Base-by-base conservation (phyloP, 1,284 basidiomycete species). In the Papiliotrema terrestris region DNA sequence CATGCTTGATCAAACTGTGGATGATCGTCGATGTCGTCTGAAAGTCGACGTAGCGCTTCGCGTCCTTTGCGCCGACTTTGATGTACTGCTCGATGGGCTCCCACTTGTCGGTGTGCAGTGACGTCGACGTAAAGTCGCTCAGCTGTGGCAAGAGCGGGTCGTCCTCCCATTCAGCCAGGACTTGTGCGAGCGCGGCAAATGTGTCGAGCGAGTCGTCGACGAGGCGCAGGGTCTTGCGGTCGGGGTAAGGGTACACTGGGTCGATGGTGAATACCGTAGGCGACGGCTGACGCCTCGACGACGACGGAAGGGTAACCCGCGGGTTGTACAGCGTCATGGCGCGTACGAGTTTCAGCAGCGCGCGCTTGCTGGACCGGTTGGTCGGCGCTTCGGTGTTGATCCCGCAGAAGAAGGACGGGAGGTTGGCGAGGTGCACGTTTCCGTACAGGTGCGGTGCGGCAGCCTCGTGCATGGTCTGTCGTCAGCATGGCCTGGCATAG, bases 11-110 rank as follows among this genome's bases (percentile, higher is more conserved):
- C 35, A 51, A 44, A 23, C 22, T 29, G 13, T 48, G 29, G 49
- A 59, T 19, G 51, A 61, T 52, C 47, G 50, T 42, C 55, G 54
- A 26, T 43, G 59, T 37, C 57, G 50, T 8, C 20, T 45, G 23
- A 20, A 44, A 51, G n/a, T 51, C 26, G n/a, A 19, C 13, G 26
- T 45, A 45, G 13, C 50, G 23, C 15, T 3, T 13, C 26, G 9
- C 26, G 22, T 41, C 42, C 20, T 43, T 45, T 2, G 14, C 20
- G 8, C 50, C 50, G 14, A 42, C 41, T 14, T 22, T 23, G 22
- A 51, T 51, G 29, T 35, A 42, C 26, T 37, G 26, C 23, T 51
- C 50, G 17, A 51, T 51, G 19, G 39, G 42, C 8, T 51, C 50
- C 50, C 50, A 51, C 22, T 51, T 51, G 23, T 51, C 50, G 20